Evolutionary conservation across 176 grass and related monocot genomes (phyloP), one percentile per base, ranked within the genome.

Genomic region (Neostapfia colusana): DNA sequence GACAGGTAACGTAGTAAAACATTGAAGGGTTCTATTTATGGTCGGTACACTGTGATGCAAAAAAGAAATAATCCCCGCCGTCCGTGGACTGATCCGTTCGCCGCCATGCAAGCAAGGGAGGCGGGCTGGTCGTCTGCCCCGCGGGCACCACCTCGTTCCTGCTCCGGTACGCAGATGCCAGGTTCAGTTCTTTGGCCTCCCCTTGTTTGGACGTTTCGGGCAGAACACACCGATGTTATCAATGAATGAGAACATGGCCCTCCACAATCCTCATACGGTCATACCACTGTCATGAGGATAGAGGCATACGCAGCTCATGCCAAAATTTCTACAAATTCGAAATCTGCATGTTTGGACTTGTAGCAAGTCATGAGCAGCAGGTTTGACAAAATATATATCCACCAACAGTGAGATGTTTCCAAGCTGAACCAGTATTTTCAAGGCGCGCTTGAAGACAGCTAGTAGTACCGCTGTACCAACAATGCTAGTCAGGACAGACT

Each of bases 141-240:
- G 93, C 93, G 86, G 93, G 90, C 13, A 90, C 90, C 0, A 93
- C 93, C 2, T 93, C 90, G 5, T 97, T 82, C 74, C 90, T 97
- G 35, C 83, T 97, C 21, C 70, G 93, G 11, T 97, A 90, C 83
- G 7, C 49, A 1, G 17, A 7, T 51, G 49, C 16, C 20, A 21
- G 20, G 7, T n/a, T 21, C 51, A 21, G 1, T 54, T 54, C 6
- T 54, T 54, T 54, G 51, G 21, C 51, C 0, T 2, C n/a, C 20
- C 7, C 7, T 54, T 54, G 20, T 54, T 54, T 8, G 4, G n/a
- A 54, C 50, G 20, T 54, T 41, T 41, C n/a, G n/a, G 39, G 39
- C 6, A 41, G 39, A 8, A 8, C 10, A n/a, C 53, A 2, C 53
- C 2, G 53, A 55, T 55, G 49, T n/a, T 7, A n/a, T n/a, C n/a